Percentiles rank a stretch among this genome's conserved stretches.
These are phyloP conservation scores for Trichoderma brevicompactum DNA, from an alignment of 2,329 filamentous ascomycete species.

Conservation along the genomic window DNA sequence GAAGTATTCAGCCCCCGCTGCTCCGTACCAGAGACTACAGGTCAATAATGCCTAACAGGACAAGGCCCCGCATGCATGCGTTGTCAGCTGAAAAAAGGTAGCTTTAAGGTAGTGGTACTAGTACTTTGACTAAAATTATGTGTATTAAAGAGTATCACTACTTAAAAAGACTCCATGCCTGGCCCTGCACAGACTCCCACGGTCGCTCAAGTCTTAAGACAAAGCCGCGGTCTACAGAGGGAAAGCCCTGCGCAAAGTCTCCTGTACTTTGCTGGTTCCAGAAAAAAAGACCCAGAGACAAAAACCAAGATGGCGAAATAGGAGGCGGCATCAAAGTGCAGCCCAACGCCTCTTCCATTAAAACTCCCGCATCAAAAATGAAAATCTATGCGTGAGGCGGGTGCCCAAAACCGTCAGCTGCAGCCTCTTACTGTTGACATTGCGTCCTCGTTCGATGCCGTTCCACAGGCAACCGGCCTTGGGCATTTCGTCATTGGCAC, in stretches of 20 bases:
- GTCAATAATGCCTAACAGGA: conserved; percentile 6
- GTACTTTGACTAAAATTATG: too few species aligned
- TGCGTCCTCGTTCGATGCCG: not conserved
- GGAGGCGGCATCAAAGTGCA: not conserved
- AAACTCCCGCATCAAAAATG: too few species aligned
- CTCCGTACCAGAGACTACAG: not conserved
- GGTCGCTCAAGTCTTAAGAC: too few species aligned
- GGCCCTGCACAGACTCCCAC: too few species aligned
- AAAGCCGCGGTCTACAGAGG: too few species aligned
- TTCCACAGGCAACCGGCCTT: conserved; percentile 8
- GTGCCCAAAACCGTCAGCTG: too few species aligned
- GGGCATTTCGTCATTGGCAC: conserved; percentile 8
- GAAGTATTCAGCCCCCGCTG: conserved; percentile 8
- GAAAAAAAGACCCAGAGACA: not conserved
- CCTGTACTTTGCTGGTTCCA: too few species aligned
- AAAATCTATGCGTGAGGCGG: too few species aligned
- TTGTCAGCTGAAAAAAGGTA: conserved; percentile 19
- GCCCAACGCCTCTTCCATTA: not conserved
- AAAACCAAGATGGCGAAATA: not conserved
- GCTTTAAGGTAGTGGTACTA: not conserved
- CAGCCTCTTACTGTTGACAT: too few species aligned
- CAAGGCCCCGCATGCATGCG: conserved; percentile 22
- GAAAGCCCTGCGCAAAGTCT: too few species aligned
- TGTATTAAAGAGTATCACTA: too few species aligned
- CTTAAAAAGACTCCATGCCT: not conserved